Base-by-base conservation (phyloP, 1,284 basidiomycete genomes). In the Limonomyces culmigenus region DNA sequence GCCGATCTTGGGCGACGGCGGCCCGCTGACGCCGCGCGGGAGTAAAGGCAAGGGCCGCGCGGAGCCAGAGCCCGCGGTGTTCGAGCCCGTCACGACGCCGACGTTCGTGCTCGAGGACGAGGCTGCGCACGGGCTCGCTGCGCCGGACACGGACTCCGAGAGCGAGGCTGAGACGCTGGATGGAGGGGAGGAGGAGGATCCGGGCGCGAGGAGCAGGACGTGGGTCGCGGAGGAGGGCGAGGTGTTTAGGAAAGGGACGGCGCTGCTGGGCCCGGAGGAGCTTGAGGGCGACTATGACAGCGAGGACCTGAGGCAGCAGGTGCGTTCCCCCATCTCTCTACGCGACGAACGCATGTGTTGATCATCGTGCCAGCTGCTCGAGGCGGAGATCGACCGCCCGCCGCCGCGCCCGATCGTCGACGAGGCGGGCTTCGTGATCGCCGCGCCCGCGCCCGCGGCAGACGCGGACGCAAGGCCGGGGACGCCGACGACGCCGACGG, bases 141-240 rank as follows among this genome's bases (percentile, higher is more conserved):
- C n/a, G n/a, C n/a, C n/a, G n/a, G n/a, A n/a, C n/a, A n/a, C n/a
- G n/a, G n/a, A n/a, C n/a, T 65, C 60, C 16, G 65, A 67, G 41
- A 63, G 63, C 13, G 61, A 72, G 25, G 63, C 67, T 12, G 79
- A 80, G 8, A 55, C 58, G 37, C 55, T 13, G 16, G 30, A 15
- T 15, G 8, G 50, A 2, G 51, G 45, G 1, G 56, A 54, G 3
- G 60, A 51, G 4, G 55, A 53, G 31, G 52, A 43, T 16, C 38
- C 52, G 5, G 42, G 38, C 14, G 49, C 50, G 13, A 54, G 68
- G 75, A 83, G 77, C 29, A 65, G 70, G 44, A 74, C 63, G 37
- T 84, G 81, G 77, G 78, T 89, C 1, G 80, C 75, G 44, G 86
- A 89, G 48, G 86, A 88, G 48, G 86, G 84, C 1, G 89, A 95